A percentile compares a stretch with the other conserved stretches of the same genome.
Evolutionary conservation across 208 protist genomes (phyloP).

Genomic region (Balamuthia mandrillaris): DNA sequence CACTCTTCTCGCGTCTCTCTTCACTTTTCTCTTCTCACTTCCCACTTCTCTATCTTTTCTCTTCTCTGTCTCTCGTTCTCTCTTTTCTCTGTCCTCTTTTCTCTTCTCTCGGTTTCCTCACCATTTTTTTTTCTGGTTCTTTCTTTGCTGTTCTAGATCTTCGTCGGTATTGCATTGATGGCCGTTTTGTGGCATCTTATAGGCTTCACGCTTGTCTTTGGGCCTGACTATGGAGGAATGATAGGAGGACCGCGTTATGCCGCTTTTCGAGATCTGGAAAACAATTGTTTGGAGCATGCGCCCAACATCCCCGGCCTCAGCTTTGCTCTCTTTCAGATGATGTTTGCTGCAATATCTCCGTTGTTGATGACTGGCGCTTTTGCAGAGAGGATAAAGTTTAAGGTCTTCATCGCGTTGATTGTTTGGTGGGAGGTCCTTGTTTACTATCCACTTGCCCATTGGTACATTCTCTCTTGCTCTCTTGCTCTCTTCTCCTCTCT

Average conservation of each 20-base stretch:
- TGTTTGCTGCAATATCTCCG: slow-evolving; percentile 79
- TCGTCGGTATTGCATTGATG: slow-evolving; percentile 46
- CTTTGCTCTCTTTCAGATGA: slow-evolving; percentile 76
- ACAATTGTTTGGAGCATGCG: slow-evolving; percentile 46
- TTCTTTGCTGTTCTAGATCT: slow-evolving; percentile 36
- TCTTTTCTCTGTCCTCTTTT: too few species aligned
- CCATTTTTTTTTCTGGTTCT: too few species aligned
- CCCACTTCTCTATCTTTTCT: too few species aligned
- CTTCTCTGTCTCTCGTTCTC: too few species aligned
- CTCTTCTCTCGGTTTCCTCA: too few species aligned
- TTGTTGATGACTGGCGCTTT: slow-evolving; percentile 73
- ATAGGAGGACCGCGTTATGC: slow-evolving; percentile 37
- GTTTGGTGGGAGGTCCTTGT: slow-evolving; percentile 75
- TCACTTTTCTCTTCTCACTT: too few species aligned
- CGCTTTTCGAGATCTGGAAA: slow-evolving; percentile 44
- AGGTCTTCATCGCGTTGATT: slow-evolving; percentile 63
- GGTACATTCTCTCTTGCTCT: too few species aligned
- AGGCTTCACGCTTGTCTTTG: slow-evolving; percentile 70
- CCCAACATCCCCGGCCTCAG: slow-evolving; percentile 52
- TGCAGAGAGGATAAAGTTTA: slow-evolving; percentile 52
- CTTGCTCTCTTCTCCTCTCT: too few species aligned
- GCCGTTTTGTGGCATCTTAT: slow-evolving; percentile 57
- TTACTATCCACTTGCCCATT: slow-evolving; percentile 78
- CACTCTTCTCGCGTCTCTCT: too few species aligned
- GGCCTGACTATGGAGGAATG: slow-evolving; percentile 8